Conservation (phyloP, 139 green algal genomes). For the Zygnema cylindricum region DNA sequence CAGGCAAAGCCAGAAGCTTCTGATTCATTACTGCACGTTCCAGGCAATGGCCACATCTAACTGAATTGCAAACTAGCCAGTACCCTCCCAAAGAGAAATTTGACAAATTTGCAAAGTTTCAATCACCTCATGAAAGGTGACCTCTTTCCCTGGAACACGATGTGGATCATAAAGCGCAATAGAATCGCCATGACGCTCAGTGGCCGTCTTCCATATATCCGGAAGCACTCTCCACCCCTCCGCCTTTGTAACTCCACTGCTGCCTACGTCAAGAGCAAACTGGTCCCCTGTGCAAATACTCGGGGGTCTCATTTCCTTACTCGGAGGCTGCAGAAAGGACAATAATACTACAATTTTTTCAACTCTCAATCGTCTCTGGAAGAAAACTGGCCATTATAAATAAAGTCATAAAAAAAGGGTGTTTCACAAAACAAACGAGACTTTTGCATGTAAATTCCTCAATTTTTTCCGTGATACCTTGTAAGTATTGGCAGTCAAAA, state of each 20-base stretch:
- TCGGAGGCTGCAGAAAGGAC: conserved; percentile 14
- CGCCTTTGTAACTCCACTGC: not conserved
- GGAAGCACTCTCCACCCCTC: conserved; percentile 40
- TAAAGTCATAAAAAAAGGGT: too few relatives aligned
- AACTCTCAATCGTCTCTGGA: too few relatives aligned
- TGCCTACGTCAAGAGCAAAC: not conserved
- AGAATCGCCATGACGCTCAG: conserved; percentile 25
- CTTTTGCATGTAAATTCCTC: too few relatives aligned
- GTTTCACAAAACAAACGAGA: too few relatives aligned
- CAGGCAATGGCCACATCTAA: not conserved
- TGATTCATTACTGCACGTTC: not conserved
- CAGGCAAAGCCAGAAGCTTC: not conserved
- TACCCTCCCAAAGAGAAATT: not conserved
- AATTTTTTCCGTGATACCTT: too few relatives aligned
- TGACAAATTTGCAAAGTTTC: not conserved
- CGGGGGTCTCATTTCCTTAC: conserved; percentile 1
- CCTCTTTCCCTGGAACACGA: not conserved
- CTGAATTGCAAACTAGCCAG: not conserved
- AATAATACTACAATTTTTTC: too few relatives aligned
- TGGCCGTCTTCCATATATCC: conserved; percentile 41
- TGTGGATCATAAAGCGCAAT: conserved; percentile 50
- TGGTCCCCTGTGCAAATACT: not conserved
- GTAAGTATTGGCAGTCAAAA: too few relatives aligned
- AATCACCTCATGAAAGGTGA: conserved; percentile 43
- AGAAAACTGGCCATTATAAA: too few relatives aligned